These are phyloP conservation scores for Dianthus caryophyllus DNA, from an alignment of 148 eudicot genomes.

Conservation along the genomic window DNA sequence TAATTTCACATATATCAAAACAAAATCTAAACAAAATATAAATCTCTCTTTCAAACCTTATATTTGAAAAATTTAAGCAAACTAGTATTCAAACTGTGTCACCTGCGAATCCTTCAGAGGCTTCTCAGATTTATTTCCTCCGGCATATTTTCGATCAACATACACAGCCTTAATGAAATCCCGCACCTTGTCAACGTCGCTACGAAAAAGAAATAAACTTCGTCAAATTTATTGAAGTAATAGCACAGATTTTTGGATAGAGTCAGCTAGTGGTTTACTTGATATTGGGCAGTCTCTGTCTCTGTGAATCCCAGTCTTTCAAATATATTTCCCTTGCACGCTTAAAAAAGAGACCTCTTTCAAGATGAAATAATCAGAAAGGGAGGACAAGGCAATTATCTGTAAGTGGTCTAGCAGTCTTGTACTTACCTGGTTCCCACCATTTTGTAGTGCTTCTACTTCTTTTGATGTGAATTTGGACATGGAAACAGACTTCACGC, in stretches of 20 bases:
- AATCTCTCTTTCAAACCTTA: not conserved
- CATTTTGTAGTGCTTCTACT: slow-evolving; percentile 93
- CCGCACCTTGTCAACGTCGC: slow-evolving; percentile 79
- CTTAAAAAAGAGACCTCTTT: slow-evolving; percentile 35
- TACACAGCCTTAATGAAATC: slow-evolving; percentile 82
- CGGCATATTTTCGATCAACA: slow-evolving; percentile 60
- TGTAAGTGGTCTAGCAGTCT: not conserved
- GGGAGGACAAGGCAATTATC: not conserved
- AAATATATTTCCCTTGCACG: slow-evolving; percentile 82
- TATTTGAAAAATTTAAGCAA: not conserved
- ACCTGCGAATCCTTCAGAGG: slow-evolving; percentile 71
- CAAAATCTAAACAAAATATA: not conserved
- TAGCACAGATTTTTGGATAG: slow-evolving; percentile 7
- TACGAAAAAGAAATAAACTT: slow-evolving; percentile 25
- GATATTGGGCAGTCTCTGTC: slow-evolving; percentile 68
- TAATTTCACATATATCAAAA: not conserved
- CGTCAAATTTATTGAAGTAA: slow-evolving; percentile 5
- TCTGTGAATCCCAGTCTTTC: slow-evolving; percentile 67
- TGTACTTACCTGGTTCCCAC: slow-evolving; percentile 84
- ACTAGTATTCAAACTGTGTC: not conserved
- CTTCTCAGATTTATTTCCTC: slow-evolving; percentile 55
- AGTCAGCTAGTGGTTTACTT: slow-evolving; percentile 38
- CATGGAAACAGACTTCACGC: slow-evolving; percentile 97
- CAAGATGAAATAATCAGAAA: slow-evolving; percentile 3
- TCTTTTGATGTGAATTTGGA: slow-evolving; percentile 87